phyloP scores from a whole-genome alignment of 225 moss, liverwort and hornwort genomes.

The Pseudoscleropodium purum region DNA sequence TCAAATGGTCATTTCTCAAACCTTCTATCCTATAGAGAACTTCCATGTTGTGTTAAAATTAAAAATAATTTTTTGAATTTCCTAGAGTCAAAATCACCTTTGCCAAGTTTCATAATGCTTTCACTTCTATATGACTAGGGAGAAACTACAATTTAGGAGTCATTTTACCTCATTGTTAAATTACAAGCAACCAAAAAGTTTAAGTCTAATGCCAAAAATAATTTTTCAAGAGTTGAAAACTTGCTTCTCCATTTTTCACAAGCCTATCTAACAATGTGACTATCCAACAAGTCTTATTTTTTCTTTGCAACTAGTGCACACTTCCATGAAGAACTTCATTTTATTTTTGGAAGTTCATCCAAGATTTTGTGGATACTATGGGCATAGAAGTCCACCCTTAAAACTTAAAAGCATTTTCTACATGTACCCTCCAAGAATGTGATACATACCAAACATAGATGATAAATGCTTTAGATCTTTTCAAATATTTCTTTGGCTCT shows the following conservation, averaged over 20 bases:
- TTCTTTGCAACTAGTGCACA: neutral
- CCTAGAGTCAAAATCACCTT: rapidly evolving
- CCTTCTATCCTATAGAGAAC: rapidly evolving
- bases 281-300: neutral
- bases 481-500: neutral
- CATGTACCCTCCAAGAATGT: rapidly evolving
- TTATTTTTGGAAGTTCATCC: neutral
- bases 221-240: neutral
- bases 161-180: neutral
- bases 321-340: neutral
- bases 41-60: rapidly evolving
- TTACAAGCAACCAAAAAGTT: too few relatives aligned
- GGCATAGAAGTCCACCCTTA: neutral
- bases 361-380: rapidly evolving
- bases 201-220: neutral
- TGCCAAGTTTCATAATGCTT: rapidly evolving
- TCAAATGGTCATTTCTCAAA: neutral
- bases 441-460: rapidly evolving
- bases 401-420: neutral
- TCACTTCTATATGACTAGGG: neutral
- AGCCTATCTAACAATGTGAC: neutral
- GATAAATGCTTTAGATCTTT: too few relatives aligned
- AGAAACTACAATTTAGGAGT: neutral
- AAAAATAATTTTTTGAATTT: rapidly evolving
- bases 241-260: neutral